Evolutionary conservation across 2,329 filamentous ascomycete genomes (phyloP), one percentile per base, ranked within the genome.

Genomic region (Rhexocercosporidium sp.): DNA sequence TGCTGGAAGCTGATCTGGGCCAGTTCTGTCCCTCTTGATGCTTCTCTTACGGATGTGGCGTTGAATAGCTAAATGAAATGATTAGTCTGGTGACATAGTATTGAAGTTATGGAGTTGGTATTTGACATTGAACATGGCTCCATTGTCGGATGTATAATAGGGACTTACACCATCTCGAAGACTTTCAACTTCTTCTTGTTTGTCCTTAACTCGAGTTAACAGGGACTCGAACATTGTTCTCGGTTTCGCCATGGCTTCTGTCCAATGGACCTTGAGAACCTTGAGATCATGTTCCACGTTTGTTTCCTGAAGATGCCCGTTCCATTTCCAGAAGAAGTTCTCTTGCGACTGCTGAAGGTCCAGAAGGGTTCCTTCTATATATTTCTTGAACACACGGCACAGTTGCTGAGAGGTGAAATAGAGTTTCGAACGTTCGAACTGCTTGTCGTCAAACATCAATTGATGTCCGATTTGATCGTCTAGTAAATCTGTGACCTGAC

Each of bases 11-110:
- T 47, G 14, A 44, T 60, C 25, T 44, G 22, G 0, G 22, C 34
- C 27, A 46, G 34, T 12, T 61, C 46, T 37, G 25, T 34, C 5
- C 41, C 29, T 25, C 41, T 25, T n/a, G 41, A 31, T 20, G 44
- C 25, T 34, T 49, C 29, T 27, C 46, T 49, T 7, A 61, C 41
- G 25, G 59, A 61, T 37, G 49, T 62, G 60, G 60, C 60, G 12
- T 27, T 25, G 41, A 39, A 37, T 18, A 56, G 51, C 51, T 56
- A 22, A n/a, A n/a, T n/a, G n/a, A n/a, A n/a, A n/a, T n/a, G n/a
- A n/a, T n/a, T n/a, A n/a, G n/a, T n/a, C n/a, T n/a, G n/a, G n/a
- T n/a, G n/a, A n/a, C n/a, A n/a, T n/a, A n/a, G n/a, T n/a, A n/a
- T n/a, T n/a, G n/a, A n/a, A n/a, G n/a, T n/a, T n/a, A n/a, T n/a